Percentiles rank a stretch among this genome's conserved stretches.
Conservation (phyloP, 768 basidiomycete species). For the Cyclocybe aegerita region DNA sequence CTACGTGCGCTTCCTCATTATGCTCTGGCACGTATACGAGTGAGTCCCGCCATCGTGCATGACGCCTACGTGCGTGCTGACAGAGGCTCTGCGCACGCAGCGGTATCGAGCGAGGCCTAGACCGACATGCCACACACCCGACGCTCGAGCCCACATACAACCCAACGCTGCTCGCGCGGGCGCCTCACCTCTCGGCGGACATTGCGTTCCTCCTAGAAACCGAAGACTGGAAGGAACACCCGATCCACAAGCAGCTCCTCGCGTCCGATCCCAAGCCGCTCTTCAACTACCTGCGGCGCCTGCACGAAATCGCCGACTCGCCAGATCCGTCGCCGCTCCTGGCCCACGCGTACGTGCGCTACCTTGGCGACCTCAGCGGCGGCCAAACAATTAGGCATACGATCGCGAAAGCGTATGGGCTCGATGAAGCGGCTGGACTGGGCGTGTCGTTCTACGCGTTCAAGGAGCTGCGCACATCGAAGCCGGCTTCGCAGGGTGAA, state of each 20-base stretch:
- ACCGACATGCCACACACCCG: slow-evolving; percentile 59
- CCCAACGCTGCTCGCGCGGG: slow-evolving; percentile 65
- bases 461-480: slow-evolving; percentile 48
- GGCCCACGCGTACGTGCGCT: slow-evolving; percentile 81
- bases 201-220: slow-evolving; percentile 60
- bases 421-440: slow-evolving; percentile 49
- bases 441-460: slow-evolving; percentile 73
- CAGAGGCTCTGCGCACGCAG: slow-evolving; percentile 28
- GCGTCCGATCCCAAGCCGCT: slow-evolving; percentile 46
- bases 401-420: slow-evolving; percentile 65
- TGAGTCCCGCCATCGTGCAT: slow-evolving; percentile 33
- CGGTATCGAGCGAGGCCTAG: slow-evolving; percentile 55
- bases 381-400: slow-evolving; percentile 68
- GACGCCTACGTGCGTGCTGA: background rate
- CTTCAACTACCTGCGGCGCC: slow-evolving; percentile 49
- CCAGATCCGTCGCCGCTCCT: slow-evolving; percentile 54
- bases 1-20: slow-evolving; percentile 70
- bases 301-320: slow-evolving; percentile 46
- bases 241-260: slow-evolving; percentile 47
- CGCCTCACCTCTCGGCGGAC: slow-evolving; percentile 59
- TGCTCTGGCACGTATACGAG: slow-evolving; percentile 81
- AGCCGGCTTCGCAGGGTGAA: slow-evolving; percentile 50
- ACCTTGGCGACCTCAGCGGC: slow-evolving; percentile 79
- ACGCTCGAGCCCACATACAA: slow-evolving; percentile 70
- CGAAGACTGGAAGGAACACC: slow-evolving; percentile 58